These are phyloP conservation scores for Plenodomus lindquistii DNA, from an alignment of 2,329 filamentous ascomycete species.

Conservation along the genomic window DNA sequence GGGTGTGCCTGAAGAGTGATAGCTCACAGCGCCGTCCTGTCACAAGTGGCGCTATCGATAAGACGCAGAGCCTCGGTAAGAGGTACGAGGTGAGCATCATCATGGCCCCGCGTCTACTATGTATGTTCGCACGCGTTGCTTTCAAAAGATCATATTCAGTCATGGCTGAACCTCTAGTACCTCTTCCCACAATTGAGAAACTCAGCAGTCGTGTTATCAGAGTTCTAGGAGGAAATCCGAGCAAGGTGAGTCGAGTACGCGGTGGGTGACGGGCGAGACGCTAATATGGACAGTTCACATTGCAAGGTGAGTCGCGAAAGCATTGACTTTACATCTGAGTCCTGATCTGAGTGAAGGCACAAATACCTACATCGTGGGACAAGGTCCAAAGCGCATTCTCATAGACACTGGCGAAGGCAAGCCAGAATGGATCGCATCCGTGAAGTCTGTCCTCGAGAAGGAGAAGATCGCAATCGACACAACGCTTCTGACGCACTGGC, in stretches of 20 bases:
- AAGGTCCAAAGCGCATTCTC: conserved; percentile 71
- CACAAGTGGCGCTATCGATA: conserved; percentile 30
- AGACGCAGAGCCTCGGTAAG: conserved; percentile 27
- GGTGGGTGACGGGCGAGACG: not conserved
- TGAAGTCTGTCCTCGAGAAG: conserved; percentile 66
- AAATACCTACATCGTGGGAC: conserved; percentile 92
- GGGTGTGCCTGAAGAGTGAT: conserved; percentile 27
- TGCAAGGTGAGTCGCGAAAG: conserved; percentile 57
- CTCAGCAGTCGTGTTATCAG: conserved; percentile 79
- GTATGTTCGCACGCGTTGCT: conserved; percentile 18
- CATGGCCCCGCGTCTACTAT: conserved; percentile 31
- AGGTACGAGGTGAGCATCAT: conserved; percentile 15
- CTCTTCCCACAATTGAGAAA: conserved; percentile 74
- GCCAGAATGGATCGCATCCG: conserved; percentile 69
- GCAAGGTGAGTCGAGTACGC: conserved; percentile 63
- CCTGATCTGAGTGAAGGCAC: conserved; percentile 63
- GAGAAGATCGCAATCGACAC: conserved; percentile 71
- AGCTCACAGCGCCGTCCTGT: conserved; percentile 9
- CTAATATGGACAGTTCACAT: conserved; percentile 55
- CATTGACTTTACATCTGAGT: not conserved
- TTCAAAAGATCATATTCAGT: conserved; percentile 34
- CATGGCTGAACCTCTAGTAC: conserved; percentile 66
- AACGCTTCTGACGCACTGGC: conserved; percentile 88
- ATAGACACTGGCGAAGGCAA: conserved; percentile 89
- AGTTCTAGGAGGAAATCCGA: conserved; percentile 87